Conservation (phyloP, 108 stramenopile species). For the Nitzschia sp. region DNA sequence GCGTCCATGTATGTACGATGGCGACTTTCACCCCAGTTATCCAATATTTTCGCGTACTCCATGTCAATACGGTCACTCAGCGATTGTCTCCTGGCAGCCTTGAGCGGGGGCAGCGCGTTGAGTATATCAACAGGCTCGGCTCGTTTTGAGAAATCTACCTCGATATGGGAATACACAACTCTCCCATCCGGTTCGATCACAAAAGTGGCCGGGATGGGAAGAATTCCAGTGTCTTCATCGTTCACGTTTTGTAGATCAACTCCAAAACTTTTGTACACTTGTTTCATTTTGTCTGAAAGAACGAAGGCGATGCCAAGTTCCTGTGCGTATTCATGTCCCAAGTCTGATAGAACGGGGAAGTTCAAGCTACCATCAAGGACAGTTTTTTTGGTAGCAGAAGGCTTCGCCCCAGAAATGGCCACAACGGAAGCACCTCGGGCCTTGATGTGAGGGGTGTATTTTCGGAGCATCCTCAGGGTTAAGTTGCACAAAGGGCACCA, state of each 20-base stretch:
- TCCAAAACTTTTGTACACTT: background rate
- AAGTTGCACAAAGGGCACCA: slow-evolving; percentile 26
- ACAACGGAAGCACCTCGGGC: slow-evolving; percentile 24
- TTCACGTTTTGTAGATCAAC: background rate
- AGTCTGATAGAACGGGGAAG: slow-evolving; percentile 24
- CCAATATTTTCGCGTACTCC: background rate
- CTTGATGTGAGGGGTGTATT: slow-evolving; percentile 11
- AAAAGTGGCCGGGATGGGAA: slow-evolving; percentile 25
- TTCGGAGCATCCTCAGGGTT: slow-evolving; percentile 4
- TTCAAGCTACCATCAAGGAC: slow-evolving; percentile 2
- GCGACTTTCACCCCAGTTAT: background rate
- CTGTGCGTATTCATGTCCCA: slow-evolving; percentile 15
- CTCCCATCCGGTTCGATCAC: slow-evolving; percentile 16
- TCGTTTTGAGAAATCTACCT: slow-evolving; percentile 10
- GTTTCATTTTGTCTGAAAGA: background rate
- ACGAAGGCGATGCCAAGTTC: slow-evolving; percentile 10
- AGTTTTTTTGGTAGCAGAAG: background rate
- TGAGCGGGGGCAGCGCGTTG: slow-evolving; percentile 7
- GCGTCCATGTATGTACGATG: background rate
- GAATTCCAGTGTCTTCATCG: background rate
- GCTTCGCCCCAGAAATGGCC: slow-evolving; percentile 16
- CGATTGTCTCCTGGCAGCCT: background rate
- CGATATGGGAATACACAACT: background rate
- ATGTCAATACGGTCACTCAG: background rate
- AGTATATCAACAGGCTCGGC: slow-evolving; percentile 20